Evolutionary conservation across 2,329 filamentous ascomycete species (phyloP).

Genomic region (Hymenoscyphus linearis): DNA sequence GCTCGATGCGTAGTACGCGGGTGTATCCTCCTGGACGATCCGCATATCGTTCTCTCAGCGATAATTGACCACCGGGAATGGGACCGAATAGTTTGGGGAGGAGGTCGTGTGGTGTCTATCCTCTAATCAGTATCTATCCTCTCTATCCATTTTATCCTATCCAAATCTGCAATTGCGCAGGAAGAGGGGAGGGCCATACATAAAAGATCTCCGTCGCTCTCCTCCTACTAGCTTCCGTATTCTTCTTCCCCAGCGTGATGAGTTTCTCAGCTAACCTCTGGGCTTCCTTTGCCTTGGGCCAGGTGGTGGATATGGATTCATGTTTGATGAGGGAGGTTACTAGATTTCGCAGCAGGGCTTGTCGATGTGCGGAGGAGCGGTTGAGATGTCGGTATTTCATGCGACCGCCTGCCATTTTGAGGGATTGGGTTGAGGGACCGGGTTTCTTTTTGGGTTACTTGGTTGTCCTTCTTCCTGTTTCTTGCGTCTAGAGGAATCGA

Average conservation of each 20-base stretch:
- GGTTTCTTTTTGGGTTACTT: neutral
- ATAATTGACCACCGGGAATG: constrained; percentile 44
- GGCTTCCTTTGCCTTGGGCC: constrained; percentile 94
- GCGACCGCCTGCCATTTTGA: constrained; percentile 74
- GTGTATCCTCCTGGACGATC: constrained; percentile 87
- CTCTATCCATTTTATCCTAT: neutral
- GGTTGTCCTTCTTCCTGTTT: neutral
- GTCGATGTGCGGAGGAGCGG: constrained; percentile 79
- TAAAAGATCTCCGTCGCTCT: constrained; percentile 79
- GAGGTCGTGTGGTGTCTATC: constrained; percentile 60
- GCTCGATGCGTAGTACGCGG: constrained; percentile 86
- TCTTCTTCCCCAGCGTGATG: constrained; percentile 88
- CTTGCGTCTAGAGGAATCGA: neutral
- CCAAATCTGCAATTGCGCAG: neutral
- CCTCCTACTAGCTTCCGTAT: constrained; percentile 74
- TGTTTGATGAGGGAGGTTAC: constrained; percentile 91
- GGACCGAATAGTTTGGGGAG: constrained; percentile 85
- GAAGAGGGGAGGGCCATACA: constrained; percentile 47
- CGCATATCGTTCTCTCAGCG: constrained; percentile 58
- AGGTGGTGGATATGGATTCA: constrained; percentile 92
- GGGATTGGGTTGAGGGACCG: neutral
- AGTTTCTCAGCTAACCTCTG: constrained; percentile 91
- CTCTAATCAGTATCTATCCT: neutral
- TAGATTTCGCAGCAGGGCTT: constrained; percentile 90
- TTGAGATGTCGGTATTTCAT: constrained; percentile 86